Base-by-base conservation (phyloP, 106 monocot species). In the Triglochin maritima region DNA sequence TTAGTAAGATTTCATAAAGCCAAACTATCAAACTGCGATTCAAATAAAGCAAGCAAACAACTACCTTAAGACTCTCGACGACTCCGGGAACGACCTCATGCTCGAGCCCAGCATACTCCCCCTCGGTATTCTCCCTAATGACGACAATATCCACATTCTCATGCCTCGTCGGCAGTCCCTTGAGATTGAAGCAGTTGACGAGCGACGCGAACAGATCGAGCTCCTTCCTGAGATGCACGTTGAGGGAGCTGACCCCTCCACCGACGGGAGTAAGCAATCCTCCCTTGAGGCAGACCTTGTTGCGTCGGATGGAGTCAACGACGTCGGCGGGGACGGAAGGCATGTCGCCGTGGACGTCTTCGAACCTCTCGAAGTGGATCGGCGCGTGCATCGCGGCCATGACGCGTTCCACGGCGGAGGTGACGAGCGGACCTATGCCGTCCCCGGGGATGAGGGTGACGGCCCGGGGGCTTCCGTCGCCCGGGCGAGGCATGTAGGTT, bases 71-170 rank as follows among this genome's bases (percentile, higher is more conserved):
- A 17, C 80, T 80, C 65, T 80, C 80, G 6, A 80, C 80, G 46
- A 80, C 80, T 11, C 74, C 80, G 53, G 85, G 85, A 2, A 85
- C 85, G 43, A 85, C 85, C 81, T 85, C 85, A 42, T 85, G 85
- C 71, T 85, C 85, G 44, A 85, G 55, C 2, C 85, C 85, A 0
- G 85, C 52, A 63, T 85, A 85, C 72, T 85, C 85, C 44, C 85
- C 85, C 65, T 85, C 85, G 2, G 85, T 85, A 59, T 85, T 85
- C 81, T 85, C 85, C 78, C 85, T 72, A 72, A 81, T 85, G 15
- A 85, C 85, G 44, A 85, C 85, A 1, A 85, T 85, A 60, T 85
- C 85, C 50, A 85, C 85, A 48, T 82, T 82, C 62, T 85, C 81
- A 57, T 85, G 85, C 50, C 85, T 69, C 49, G 85, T 81, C 49